Percentiles rank a stretch among this genome's conserved stretches.
Conservation (phyloP, 441 rosid species). For the Pelargonium australe region DNA sequence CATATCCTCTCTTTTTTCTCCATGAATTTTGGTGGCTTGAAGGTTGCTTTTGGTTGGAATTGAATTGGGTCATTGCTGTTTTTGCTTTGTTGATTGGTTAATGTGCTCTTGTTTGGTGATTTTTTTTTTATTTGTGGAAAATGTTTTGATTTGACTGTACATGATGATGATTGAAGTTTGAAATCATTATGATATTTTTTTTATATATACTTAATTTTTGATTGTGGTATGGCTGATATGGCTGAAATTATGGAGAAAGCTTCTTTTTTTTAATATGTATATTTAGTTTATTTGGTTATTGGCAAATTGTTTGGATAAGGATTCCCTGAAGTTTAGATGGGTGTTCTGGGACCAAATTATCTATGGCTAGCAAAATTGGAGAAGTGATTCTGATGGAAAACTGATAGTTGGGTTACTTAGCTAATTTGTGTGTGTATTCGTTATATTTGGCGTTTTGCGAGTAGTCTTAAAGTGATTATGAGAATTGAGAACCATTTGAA, state of each 20-base stretch:
- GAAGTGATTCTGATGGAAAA: background rate
- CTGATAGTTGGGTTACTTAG: background rate
- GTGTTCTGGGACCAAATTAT: background rate
- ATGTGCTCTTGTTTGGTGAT: background rate
- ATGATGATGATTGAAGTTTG: background rate
- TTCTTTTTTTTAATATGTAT: background rate
- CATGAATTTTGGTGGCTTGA: slow-evolving; percentile 6
- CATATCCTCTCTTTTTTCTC: background rate
- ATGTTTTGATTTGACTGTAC: background rate
- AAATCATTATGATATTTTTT: background rate
- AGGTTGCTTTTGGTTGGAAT: slow-evolving; percentile 3
- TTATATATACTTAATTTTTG: background rate
- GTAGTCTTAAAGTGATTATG: background rate
- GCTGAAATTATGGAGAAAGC: no score
- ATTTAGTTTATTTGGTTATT: background rate
- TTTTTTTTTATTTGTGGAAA: background rate
- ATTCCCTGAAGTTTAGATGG: slow-evolving; percentile 1
- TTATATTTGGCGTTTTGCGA: background rate
- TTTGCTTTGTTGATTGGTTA: background rate
- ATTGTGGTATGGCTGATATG: background rate
- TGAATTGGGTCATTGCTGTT: slow-evolving; percentile 5
- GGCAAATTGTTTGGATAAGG: background rate
- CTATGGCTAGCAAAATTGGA: background rate
- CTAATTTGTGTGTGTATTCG: background rate
- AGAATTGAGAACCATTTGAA: background rate